These are phyloP conservation scores for Phellinidium pouzarii DNA, from an alignment of 1,284 basidiomycete species.

Conservation along the genomic window DNA sequence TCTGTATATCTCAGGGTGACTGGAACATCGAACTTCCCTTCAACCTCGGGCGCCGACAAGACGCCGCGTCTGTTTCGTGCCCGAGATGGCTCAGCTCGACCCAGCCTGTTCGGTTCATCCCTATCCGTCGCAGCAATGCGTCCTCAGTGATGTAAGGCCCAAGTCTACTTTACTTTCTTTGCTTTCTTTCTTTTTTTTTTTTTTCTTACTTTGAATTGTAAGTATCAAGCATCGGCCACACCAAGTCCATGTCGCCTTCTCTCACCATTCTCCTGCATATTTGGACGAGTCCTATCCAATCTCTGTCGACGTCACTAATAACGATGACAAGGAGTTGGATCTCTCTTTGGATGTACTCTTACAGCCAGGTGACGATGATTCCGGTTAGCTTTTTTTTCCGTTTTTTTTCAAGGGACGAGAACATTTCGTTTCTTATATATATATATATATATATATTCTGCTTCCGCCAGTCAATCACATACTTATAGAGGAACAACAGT, in stretches of 20 bases:
- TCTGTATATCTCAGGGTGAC: conserved; percentile 46
- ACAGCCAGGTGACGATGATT: conserved; percentile 74
- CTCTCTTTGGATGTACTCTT: conserved; percentile 68
- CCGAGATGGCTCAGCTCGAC: conserved; percentile 50
- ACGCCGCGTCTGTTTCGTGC: conserved; percentile 25
- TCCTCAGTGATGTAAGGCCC: conserved; percentile 49
- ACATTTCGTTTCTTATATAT: conserved; percentile 3
- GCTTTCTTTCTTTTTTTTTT: not conserved
- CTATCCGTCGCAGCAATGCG: conserved; percentile 41
- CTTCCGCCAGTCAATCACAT: conserved; percentile 62
- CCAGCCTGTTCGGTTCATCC: conserved; percentile 46
- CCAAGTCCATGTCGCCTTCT: conserved; percentile 45
- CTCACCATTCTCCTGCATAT: conserved; percentile 61
- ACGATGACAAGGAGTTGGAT: conserved; percentile 60
- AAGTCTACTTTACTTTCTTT: conserved; percentile 16
- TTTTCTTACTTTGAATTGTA: conserved; percentile 5
- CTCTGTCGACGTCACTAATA: conserved; percentile 56
- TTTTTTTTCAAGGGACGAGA: not conserved
- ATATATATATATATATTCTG: too few relatives aligned
- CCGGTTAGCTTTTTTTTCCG: conserved; percentile 41
- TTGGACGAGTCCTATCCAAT: conserved; percentile 75
- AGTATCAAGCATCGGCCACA: conserved; percentile 66
- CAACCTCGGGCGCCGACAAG: conserved; percentile 33
- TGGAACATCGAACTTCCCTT: conserved; percentile 64
- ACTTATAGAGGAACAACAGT: conserved; percentile 50